Evolutionary conservation across 1,284 basidiomycete species (phyloP).

Genomic region (Microbotryum scabiosae): DNA sequence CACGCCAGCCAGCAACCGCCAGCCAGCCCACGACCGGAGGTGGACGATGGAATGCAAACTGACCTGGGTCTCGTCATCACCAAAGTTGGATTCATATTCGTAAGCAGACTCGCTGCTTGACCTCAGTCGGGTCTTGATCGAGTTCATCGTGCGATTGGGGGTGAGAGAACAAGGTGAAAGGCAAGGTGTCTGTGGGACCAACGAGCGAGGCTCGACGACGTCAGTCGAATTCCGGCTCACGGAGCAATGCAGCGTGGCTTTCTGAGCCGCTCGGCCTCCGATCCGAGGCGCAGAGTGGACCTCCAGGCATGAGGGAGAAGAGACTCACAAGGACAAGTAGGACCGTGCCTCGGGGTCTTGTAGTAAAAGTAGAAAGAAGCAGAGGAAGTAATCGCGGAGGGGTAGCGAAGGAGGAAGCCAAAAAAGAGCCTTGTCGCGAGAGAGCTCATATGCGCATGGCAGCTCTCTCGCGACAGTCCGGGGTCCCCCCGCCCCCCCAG

Average conservation of each 20-base stretch:
- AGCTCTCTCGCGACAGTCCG: too few relatives aligned
- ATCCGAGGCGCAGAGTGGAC: background rate
- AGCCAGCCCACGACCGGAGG: background rate
- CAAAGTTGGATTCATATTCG: slow-evolving; percentile 13
- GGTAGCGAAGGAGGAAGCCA: too few relatives aligned
- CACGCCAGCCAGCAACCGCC: background rate
- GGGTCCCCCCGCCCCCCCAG: too few relatives aligned
- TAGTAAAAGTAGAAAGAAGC: too few relatives aligned
- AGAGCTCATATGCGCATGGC: too few relatives aligned
- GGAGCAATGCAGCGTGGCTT: background rate
- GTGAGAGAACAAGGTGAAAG: slow-evolving; percentile 1
- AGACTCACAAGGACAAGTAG: too few relatives aligned
- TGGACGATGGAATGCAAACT: background rate
- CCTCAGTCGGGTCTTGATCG: background rate
- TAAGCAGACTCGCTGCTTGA: slow-evolving; percentile 9
- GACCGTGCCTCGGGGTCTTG: too few relatives aligned
- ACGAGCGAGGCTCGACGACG: background rate
- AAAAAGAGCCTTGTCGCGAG: too few relatives aligned
- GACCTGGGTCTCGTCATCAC: slow-evolving; percentile 9
- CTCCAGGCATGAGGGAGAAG: too few relatives aligned
- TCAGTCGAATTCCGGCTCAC: background rate
- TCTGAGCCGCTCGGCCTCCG: background rate
- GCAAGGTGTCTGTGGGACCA: background rate
- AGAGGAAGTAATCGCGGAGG: too few relatives aligned
- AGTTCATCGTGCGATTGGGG: slow-evolving; percentile 4